Evolutionary conservation across 1,284 basidiomycete genomes (phyloP).

Genomic region (Exobasidium rhododendri): DNA sequence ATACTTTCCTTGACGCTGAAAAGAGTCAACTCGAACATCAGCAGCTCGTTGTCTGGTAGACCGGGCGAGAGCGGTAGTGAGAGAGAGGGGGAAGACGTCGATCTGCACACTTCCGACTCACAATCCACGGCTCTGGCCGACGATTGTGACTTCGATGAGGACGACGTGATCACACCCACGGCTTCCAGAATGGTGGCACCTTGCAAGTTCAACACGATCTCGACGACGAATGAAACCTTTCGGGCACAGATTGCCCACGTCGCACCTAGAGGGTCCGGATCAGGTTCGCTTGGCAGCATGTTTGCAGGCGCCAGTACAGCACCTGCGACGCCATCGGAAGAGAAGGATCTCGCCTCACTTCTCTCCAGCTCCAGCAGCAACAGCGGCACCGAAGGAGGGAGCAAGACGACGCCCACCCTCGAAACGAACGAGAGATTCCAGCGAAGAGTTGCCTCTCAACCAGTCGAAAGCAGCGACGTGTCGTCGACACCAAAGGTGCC

Average conservation of each 20-base stretch:
- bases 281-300: constrained; percentile 39
- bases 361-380: background rate
- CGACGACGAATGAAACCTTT: constrained; percentile 30
- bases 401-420: background rate
- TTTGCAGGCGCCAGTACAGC: constrained; percentile 19
- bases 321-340: background rate
- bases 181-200: constrained; percentile 11
- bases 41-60: constrained; percentile 19
- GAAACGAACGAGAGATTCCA: background rate
- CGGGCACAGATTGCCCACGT: constrained; percentile 31
- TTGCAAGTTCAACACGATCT: constrained; percentile 2
- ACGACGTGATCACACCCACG: constrained; percentile 18
- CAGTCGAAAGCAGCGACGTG: background rate
- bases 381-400: background rate
- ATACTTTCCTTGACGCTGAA: constrained; percentile 40
- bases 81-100: background rate
- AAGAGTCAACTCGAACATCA: constrained; percentile 38
- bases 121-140: background rate
- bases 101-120: background rate
- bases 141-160: constrained; percentile 2
- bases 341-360: background rate
- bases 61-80: background rate
- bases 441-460: background rate
- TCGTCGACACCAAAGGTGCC: background rate
- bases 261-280: constrained; percentile 22